These are phyloP conservation scores for Erysimum cheiranthoides DNA, from an alignment of 345 rosid genomes.

Conservation along the genomic window DNA sequence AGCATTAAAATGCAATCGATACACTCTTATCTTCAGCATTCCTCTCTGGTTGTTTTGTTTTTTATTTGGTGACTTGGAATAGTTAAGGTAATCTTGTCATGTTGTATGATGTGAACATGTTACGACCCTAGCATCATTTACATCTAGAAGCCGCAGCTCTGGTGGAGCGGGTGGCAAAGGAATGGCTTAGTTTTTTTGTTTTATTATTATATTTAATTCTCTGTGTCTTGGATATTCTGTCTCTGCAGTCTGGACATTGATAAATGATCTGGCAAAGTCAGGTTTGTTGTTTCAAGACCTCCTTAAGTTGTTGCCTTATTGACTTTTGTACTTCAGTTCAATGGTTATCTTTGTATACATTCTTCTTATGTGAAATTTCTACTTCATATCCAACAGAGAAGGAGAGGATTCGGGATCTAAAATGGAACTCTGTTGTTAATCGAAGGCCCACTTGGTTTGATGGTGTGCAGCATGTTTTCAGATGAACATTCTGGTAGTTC, in stretches of 20 bases:
- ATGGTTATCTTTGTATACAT: background rate
- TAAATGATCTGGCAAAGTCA: background rate
- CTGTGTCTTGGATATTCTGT: background rate
- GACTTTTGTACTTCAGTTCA: background rate
- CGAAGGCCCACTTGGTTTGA: background rate
- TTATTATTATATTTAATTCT: background rate
- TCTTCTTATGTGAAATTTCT: background rate
- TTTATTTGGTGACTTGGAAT: constrained; percentile 27
- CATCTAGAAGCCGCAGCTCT: constrained; percentile 14
- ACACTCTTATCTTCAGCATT: constrained; percentile 1
- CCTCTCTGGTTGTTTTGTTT: background rate
- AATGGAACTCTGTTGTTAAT: constrained; percentile 17
- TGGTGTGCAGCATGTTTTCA: constrained; percentile 1
- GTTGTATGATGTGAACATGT: constrained; percentile 15
- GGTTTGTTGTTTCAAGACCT: background rate
- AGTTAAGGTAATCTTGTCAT: background rate
- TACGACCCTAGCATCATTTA: constrained; percentile 25
- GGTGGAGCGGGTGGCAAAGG: background rate
- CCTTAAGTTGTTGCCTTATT: background rate
- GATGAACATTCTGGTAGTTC: background rate
- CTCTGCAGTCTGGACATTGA: background rate
- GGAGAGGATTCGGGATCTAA: constrained; percentile 16
- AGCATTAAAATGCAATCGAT: constrained; percentile 1
- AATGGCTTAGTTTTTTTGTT: background rate
- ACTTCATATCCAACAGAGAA: background rate